Evolutionary conservation across 768 basidiomycete species (phyloP).

Genomic region (Coprinopsis cinerea): DNA sequence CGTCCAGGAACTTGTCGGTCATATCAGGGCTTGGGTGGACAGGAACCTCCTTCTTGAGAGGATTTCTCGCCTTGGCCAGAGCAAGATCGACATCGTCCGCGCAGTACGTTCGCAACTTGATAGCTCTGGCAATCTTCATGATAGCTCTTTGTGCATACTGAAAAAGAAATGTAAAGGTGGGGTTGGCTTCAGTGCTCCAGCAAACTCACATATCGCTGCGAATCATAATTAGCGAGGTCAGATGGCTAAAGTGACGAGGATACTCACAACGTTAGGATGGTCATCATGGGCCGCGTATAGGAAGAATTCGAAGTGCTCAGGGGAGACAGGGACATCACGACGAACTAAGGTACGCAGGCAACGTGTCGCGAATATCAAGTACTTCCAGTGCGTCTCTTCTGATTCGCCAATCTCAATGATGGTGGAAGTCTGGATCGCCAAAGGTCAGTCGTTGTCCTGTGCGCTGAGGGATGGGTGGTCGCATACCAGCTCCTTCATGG

Average conservation of each 20-base stretch:
- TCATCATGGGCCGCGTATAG: constrained; percentile 55
- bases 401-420: constrained; percentile 57
- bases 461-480: background rate
- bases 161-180: constrained; percentile 3
- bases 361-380: constrained; percentile 63
- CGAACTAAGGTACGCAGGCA: constrained; percentile 64
- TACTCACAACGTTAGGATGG: constrained; percentile 60
- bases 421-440: constrained; percentile 15
- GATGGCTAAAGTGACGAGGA: background rate
- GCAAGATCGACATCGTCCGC: constrained; percentile 50
- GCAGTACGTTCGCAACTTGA: constrained; percentile 78
- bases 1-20: constrained; percentile 48
- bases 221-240: background rate
- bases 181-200: background rate
- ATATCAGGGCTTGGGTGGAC: constrained; percentile 46
- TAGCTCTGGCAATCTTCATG: constrained; percentile 69
- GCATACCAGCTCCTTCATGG: constrained; percentile 40
- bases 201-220: constrained; percentile 52
- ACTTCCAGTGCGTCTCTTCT: constrained; percentile 71
- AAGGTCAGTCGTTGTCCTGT: background rate
- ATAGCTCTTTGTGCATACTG: constrained; percentile 70
- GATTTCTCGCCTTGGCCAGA: constrained; percentile 59
- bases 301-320: constrained; percentile 50
- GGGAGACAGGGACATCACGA: constrained; percentile 49
- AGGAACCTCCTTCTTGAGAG: constrained; percentile 48